Conservation (phyloP, 129 eudicot species). For the Lonicera japonica region DNA sequence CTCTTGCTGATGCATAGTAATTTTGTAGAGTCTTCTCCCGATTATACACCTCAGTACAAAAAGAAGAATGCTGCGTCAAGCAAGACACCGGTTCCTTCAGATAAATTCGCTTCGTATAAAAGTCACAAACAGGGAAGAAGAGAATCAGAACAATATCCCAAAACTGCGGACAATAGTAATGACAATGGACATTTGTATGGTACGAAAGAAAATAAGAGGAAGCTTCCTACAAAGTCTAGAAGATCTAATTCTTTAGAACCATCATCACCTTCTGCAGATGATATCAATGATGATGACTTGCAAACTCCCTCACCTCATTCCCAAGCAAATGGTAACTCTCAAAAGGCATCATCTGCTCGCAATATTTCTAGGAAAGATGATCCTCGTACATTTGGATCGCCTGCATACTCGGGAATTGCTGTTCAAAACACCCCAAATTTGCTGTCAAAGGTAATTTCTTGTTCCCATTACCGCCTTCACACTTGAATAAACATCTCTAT, state of each 20-base stretch:
- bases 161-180: slow-evolving; percentile 18
- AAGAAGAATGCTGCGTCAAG: slow-evolving; percentile 23
- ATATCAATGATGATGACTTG: slow-evolving; percentile 32
- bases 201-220: slow-evolving; percentile 16
- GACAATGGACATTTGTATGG: slow-evolving; percentile 17
- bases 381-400: slow-evolving; percentile 8
- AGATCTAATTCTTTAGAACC: slow-evolving; percentile 34
- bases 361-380: slow-evolving; percentile 14
- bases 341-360: slow-evolving; percentile 11
- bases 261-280: slow-evolving; percentile 38
- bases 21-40: slow-evolving; percentile 39
- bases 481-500: background rate
- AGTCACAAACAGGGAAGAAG: slow-evolving; percentile 15
- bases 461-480: background rate
- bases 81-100: slow-evolving; percentile 19
- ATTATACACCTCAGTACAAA: slow-evolving; percentile 25
- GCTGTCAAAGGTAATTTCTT: slow-evolving; percentile 30
- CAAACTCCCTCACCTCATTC: slow-evolving; percentile 17
- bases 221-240: slow-evolving; percentile 20
- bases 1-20: slow-evolving; percentile 1
- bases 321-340: slow-evolving; percentile 22
- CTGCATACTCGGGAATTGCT: slow-evolving; percentile 18
- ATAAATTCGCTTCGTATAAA: slow-evolving; percentile 14
- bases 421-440: slow-evolving; percentile 16
- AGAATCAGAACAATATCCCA: slow-evolving; percentile 14